Conservation (phyloP, 352 stramenopile species). For the Pseudoperonospora humuli region DNA sequence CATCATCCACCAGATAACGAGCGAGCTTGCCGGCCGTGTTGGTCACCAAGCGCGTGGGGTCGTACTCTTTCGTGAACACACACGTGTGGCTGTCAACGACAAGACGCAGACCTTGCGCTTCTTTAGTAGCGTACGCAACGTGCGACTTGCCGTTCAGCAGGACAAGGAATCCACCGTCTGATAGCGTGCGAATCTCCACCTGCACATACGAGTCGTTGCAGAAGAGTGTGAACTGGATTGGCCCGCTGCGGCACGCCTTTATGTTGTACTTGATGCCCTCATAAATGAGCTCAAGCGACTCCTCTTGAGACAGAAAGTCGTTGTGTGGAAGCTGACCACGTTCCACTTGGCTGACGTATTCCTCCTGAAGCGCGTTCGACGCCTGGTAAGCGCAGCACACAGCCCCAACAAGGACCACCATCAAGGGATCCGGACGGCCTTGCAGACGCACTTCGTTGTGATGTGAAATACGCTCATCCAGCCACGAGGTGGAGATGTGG, state of each 20-base stretch:
- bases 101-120: constrained; percentile 86
- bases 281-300: constrained; percentile 97
- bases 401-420: constrained; percentile 86
- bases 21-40: constrained; percentile 98
- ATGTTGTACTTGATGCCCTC: constrained; percentile 98
- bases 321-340: constrained; percentile 89
- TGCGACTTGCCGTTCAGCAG: constrained; percentile 94
- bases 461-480: constrained; percentile 94
- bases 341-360: constrained; percentile 81
- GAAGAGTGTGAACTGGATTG: constrained; percentile 89
- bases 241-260: constrained; percentile 82
- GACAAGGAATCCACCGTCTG: constrained; percentile 97
- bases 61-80: constrained; percentile 99
- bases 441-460: constrained; percentile 87
- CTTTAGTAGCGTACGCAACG: constrained; percentile 94
- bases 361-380: constrained; percentile 57
- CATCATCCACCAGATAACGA: constrained; percentile 97
- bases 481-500: constrained; percentile 98
- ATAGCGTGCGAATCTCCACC: constrained; percentile 93
- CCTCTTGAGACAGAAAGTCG: constrained; percentile 73
- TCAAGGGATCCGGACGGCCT: constrained; percentile 72
- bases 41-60: constrained; percentile 95
- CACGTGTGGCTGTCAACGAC: constrained; percentile 93
- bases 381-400: constrained; percentile 79
- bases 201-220: constrained; percentile 85